Percentiles rank a stretch among this genome's conserved stretches.
phyloP scores from a whole-genome alignment of 2,329 filamentous ascomycete species.

The Fusarium drepaniforme region DNA sequence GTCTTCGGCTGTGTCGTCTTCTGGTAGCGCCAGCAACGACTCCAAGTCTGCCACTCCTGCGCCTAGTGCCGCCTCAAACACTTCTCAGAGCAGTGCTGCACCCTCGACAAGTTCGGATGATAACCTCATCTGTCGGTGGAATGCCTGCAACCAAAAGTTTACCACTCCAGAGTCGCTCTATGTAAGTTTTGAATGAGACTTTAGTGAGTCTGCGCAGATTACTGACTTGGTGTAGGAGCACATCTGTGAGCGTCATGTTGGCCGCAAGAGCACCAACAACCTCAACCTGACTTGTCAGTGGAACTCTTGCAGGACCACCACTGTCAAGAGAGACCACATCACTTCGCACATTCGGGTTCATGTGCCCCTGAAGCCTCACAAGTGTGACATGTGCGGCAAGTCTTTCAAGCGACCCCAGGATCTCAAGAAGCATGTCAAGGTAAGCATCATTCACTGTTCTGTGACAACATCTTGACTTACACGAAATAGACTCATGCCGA shows the following conservation, averaged over 20 bases:
- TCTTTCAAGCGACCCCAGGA: conserved; percentile 99
- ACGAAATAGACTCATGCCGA: conserved; percentile 82
- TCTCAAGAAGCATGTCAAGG: conserved; percentile 98
- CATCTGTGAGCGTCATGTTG: conserved; percentile 97
- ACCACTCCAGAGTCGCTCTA: conserved; percentile 69
- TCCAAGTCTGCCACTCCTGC: conserved; percentile 67
- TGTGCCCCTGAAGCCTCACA: conserved; percentile 98
- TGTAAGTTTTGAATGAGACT: conserved; percentile 56
- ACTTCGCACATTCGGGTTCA: conserved; percentile 99
- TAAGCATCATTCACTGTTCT: conserved; percentile 42
- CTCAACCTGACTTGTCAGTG: conserved; percentile 97
- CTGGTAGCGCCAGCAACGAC: conserved; percentile 57
- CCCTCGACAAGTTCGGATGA: conserved; percentile 60
- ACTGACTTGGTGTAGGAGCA: conserved; percentile 77
- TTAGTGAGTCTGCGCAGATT: neutral
- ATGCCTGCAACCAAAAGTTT: conserved; percentile 70
- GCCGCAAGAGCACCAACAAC: conserved; percentile 99
- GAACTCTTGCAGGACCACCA: conserved; percentile 95
- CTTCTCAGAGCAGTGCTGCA: conserved; percentile 56
- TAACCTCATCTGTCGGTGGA: conserved; percentile 72
- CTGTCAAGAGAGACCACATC: conserved; percentile 98
- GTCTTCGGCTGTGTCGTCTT: conserved; percentile 46
- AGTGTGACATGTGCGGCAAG: conserved; percentile 98
- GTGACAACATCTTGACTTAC: conserved; percentile 34
- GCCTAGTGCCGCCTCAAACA: conserved; percentile 61